phyloP scores from a whole-genome alignment of 1,139 yeast genomes.

The Yamadazyma conglobata region DNA sequence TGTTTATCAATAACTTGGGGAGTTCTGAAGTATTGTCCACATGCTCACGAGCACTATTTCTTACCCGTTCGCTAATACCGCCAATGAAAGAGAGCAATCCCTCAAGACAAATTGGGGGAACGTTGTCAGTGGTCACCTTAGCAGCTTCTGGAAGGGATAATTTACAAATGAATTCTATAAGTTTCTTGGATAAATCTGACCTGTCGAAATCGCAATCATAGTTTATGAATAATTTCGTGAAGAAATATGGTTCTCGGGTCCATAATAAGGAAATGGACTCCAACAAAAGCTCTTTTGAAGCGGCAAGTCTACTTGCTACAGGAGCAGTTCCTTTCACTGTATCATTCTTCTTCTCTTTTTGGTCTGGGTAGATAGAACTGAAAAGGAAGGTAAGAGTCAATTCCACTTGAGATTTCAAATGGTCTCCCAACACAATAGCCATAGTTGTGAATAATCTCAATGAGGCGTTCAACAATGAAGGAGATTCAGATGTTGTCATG shows the following conservation, averaged over 20 bases:
- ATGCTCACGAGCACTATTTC: slow-evolving; percentile 19
- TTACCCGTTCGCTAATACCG: slow-evolving; percentile 60
- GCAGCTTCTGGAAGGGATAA: slow-evolving; percentile 83
- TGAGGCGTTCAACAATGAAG: slow-evolving; percentile 69
- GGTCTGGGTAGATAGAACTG: slow-evolving; percentile 45
- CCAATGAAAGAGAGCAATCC: slow-evolving; percentile 72
- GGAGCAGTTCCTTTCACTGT: slow-evolving; percentile 24
- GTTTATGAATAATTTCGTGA: slow-evolving; percentile 71
- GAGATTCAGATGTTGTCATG: slow-evolving; percentile 66
- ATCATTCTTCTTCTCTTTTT: slow-evolving; percentile 15
- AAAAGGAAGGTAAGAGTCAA: slow-evolving; percentile 59
- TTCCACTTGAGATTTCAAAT: slow-evolving; percentile 66
- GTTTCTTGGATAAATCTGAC: slow-evolving; percentile 69
- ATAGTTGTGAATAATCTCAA: slow-evolving; percentile 72
- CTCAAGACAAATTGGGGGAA: slow-evolving; percentile 91
- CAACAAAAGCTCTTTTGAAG: slow-evolving; percentile 69
- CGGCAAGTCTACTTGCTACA: slow-evolving; percentile 25
- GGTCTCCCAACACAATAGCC: slow-evolving; percentile 54
- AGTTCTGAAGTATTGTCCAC: slow-evolving; percentile 17
- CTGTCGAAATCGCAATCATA: slow-evolving; percentile 92
- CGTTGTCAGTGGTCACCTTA: slow-evolving; percentile 69
- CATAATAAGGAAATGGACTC: slow-evolving; percentile 82
- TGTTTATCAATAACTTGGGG: slow-evolving; percentile 40
- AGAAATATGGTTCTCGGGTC: slow-evolving; percentile 79
- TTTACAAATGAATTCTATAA: slow-evolving; percentile 69